These are phyloP conservation scores for Neospora caninum DNA, from an alignment of 169 alveolate genomes.

Conservation along the genomic window DNA sequence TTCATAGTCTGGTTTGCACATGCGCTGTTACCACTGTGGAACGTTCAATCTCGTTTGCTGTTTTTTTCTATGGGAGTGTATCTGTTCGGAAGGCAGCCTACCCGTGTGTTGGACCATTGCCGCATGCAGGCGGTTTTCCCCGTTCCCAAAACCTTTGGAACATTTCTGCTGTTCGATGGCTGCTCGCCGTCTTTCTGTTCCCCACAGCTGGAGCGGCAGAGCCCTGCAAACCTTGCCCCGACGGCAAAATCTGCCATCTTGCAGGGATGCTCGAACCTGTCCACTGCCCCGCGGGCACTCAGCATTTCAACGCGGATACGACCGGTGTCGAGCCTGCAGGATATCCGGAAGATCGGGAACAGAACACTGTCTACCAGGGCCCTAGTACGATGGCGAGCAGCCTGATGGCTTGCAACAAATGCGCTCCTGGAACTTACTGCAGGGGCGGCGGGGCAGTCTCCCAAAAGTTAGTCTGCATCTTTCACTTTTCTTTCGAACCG, in stretches of 20 bases:
- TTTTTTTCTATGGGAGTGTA: too few species aligned
- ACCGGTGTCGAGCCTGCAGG: neutral
- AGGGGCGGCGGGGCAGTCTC: neutral
- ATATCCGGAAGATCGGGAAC: neutral
- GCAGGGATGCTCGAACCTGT: neutral
- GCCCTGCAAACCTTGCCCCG: constrained; percentile 21
- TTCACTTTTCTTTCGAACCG: neutral
- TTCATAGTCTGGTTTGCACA: too few species aligned
- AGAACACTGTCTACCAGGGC: neutral
- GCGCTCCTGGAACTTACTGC: neutral
- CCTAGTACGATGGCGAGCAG: neutral
- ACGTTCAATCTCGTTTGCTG: too few species aligned
- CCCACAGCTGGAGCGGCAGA: neutral
- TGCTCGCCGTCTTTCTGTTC: neutral
- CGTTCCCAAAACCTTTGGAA: too few species aligned
- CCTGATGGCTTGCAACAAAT: neutral
- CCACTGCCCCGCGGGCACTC: neutral
- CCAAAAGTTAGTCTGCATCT: neutral
- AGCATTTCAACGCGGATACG: neutral
- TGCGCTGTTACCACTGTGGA: too few species aligned
- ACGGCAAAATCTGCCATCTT: neutral
- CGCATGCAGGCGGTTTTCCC: too few species aligned
- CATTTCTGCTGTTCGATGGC: too few species aligned
- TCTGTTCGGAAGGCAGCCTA: too few species aligned
- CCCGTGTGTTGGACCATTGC: too few species aligned